Conservation (phyloP, 805 yeast genomes). For the Candida orba region DNA sequence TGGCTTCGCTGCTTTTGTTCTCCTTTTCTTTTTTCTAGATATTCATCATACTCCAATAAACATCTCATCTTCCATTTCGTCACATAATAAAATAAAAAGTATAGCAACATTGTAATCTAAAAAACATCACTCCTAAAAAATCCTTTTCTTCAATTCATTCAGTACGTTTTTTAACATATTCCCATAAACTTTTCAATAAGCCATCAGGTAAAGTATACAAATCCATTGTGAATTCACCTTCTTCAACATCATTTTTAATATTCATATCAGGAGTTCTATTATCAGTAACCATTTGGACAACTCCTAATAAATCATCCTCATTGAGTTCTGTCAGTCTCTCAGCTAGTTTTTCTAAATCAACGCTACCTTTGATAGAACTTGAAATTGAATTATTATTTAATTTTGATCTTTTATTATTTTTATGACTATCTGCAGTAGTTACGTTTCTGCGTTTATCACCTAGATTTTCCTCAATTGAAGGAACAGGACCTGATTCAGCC, state of each 20-base stretch:
- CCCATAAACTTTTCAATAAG: constrained; percentile 88
- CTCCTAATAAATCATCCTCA: constrained; percentile 90
- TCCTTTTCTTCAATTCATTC: constrained; percentile 11
- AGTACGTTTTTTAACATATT: constrained; percentile 73
- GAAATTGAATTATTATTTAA: constrained; percentile 19
- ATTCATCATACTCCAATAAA: too few relatives aligned
- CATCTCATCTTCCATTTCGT: too few relatives aligned
- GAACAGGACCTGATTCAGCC: constrained; percentile 78
- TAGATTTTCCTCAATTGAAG: constrained; percentile 33
- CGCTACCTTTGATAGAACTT: constrained; percentile 60
- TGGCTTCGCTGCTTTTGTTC: background rate
- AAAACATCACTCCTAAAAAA: too few relatives aligned
- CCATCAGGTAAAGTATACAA: constrained; percentile 88
- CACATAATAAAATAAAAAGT: too few relatives aligned
- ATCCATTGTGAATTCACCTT: constrained; percentile 97
- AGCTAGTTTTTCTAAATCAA: constrained; percentile 87
- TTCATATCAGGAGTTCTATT: constrained; percentile 93
- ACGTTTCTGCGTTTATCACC: constrained; percentile 34
- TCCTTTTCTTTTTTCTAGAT: background rate
- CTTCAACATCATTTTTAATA: constrained; percentile 90
- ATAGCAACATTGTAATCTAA: too few relatives aligned
- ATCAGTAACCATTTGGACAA: constrained; percentile 96
- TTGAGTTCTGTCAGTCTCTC: constrained; percentile 79
- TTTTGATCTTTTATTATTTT: constrained; percentile 22
- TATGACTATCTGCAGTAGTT: constrained; percentile 14